These are phyloP conservation scores for Tillandsia leiboldiana DNA, from an alignment of 176 grass and related monocot species.

Conservation along the genomic window DNA sequence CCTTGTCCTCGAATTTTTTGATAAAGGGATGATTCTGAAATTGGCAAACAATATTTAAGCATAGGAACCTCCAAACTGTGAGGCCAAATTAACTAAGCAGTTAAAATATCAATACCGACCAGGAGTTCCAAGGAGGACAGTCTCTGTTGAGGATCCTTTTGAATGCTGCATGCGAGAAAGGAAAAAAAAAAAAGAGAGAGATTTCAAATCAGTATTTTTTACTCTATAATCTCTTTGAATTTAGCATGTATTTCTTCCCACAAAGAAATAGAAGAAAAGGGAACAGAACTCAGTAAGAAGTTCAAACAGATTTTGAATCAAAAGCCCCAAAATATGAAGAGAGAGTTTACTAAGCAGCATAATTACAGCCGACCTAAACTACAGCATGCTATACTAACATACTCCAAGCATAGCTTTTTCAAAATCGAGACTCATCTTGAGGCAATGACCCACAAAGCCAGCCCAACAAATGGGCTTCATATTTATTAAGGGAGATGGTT, in stretches of 20 bases:
- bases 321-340: no score
- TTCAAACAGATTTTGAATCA: no score
- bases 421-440: no score
- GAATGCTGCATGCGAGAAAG: constrained; percentile 44
- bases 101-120: constrained; percentile 35
- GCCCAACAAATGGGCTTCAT: neutral
- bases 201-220: neutral
- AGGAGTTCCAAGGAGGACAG: constrained; percentile 78
- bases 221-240: neutral
- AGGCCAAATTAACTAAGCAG: neutral
- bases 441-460: neutral
- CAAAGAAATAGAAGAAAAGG: neutral
- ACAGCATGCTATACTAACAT: no score
- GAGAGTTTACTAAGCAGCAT: no score
- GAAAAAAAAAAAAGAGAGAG: neutral
- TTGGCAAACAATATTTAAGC: neutral
- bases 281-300: neutral
- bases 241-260: neutral
- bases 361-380: no score
- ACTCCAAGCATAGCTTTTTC: no score
- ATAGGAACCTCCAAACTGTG: neutral
- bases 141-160: constrained; percentile 60
- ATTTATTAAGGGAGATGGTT: neutral
- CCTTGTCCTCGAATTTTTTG: constrained; percentile 92
- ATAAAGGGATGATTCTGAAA: constrained; percentile 84